phyloP scores from a whole-genome alignment of 1,284 basidiomycete genomes.

The Puccinia sorghi region DNA sequence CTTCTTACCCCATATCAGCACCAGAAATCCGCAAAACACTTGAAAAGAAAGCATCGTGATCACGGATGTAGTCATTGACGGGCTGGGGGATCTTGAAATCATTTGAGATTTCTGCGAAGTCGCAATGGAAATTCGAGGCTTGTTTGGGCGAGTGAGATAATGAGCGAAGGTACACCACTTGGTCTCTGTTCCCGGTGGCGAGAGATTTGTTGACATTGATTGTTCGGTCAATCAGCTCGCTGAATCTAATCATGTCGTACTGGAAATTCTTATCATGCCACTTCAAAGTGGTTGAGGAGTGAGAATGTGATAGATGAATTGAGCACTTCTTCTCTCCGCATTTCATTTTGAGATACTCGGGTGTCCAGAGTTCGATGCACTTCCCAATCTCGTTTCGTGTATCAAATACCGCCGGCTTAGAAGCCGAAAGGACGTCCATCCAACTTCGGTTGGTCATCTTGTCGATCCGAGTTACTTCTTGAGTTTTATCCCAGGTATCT shows the following conservation, averaged over 20 bases:
- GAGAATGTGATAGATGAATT: slow-evolving; percentile 39
- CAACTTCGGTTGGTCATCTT: slow-evolving; percentile 16
- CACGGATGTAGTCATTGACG: slow-evolving; percentile 7
- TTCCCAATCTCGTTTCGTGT: slow-evolving; percentile 26
- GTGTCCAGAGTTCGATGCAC: slow-evolving; percentile 35
- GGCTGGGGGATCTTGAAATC: slow-evolving; percentile 41
- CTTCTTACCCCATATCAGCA: slow-evolving; percentile 48
- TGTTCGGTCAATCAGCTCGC: slow-evolving; percentile 31
- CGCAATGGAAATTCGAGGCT: slow-evolving; percentile 30
- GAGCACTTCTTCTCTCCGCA: slow-evolving; percentile 37
- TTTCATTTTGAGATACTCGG: slow-evolving; percentile 34
- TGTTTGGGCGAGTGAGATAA: slow-evolving; percentile 43
- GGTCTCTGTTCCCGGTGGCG: not conserved
- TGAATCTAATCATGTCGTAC: slow-evolving; percentile 39
- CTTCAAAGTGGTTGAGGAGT: slow-evolving; percentile 12
- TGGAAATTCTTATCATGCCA: slow-evolving; percentile 50
- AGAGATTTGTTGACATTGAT: not conserved
- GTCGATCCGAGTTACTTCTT: not conserved
- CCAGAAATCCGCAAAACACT: slow-evolving; percentile 46
- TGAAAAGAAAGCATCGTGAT: slow-evolving; percentile 32
- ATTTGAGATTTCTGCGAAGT: slow-evolving; percentile 35
- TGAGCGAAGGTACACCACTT: slow-evolving; percentile 43
- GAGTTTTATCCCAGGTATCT: slow-evolving; percentile 39
- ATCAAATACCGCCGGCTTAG: slow-evolving; percentile 29
- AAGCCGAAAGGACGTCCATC: not conserved